Base-by-base conservation (phyloP, 108 stramenopile genomes). In the Nitzschia palea region DNA sequence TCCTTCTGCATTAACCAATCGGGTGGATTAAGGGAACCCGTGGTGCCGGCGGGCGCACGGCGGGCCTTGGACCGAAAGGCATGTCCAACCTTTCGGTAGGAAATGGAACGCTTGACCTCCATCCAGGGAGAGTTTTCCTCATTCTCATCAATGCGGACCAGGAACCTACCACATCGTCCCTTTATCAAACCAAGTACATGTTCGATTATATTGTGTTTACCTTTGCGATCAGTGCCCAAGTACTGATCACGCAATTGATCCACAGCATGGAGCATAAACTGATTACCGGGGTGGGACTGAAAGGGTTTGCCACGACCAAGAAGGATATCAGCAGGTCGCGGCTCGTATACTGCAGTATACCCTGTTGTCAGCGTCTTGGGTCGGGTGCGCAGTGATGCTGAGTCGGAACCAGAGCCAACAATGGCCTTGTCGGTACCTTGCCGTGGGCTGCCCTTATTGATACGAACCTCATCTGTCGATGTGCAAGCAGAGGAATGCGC, bases 21-120 rank as follows among this genome's bases (percentile, higher is more conserved):
- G n/a, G n/a, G n/a, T n/a, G n/a, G n/a, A n/a, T n/a, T n/a, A n/a
- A n/a, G n/a, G n/a, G n/a, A n/a, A n/a, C n/a, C n/a, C n/a, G n/a
- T n/a, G n/a, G n/a, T n/a, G n/a, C n/a, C n/a, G n/a, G n/a, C n/a
- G n/a, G n/a, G n/a, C n/a, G 9, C 23, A 15, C 56, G 67, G 26
- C 70, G 61, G n/a, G 70, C 70, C 22, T 71, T 71, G 18, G 57
- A 60, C n/a, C 70, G 51, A 37, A 71, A 71, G 17, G 70, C 70
- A 37, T 71, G 70, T 1, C 70, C 70, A 18, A 71, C 62, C 44
- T 71, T 71, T 8, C 70, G 36, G 43, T 71, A 71, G 1, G 70
- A 40, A 22, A 71, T 63, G 17, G 61, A 44, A 40, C 57, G 61
- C n/a, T 52, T 44, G 17, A 71, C 70, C 32, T 63, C 54, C 51